Conservation (phyloP, 768 basidiomycete genomes). For the Mycena pura region DNA sequence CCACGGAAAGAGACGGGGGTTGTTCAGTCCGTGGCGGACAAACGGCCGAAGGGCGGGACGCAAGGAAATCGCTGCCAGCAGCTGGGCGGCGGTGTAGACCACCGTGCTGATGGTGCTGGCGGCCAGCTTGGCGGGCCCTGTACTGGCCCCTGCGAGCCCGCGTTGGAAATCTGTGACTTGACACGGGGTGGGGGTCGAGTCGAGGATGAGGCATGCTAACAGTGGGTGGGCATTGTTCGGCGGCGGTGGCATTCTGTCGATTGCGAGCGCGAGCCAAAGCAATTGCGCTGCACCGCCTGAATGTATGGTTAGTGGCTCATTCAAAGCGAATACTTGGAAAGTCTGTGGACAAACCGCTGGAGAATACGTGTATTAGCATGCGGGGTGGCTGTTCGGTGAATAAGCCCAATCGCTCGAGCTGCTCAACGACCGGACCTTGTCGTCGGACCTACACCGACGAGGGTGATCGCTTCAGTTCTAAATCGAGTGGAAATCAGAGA, state of each 20-base stretch:
- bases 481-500: background rate
- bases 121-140: background rate
- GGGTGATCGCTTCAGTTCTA: background rate
- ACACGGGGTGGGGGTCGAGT: background rate
- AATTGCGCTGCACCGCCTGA: background rate
- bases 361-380: conserved; percentile 4
- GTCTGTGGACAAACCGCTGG: background rate
- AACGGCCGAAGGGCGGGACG: background rate
- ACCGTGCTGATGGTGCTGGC: background rate
- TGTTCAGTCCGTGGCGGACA: background rate
- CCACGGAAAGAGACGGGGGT: background rate
- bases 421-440: background rate
- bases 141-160: background rate
- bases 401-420: background rate
- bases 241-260: background rate
- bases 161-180: background rate
- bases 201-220: background rate
- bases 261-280: background rate
- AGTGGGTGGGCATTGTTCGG: background rate
- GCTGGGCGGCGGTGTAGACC: background rate
- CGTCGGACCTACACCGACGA: background rate
- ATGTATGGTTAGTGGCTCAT: background rate
- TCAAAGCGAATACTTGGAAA: background rate
- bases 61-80: background rate
- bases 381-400: background rate